Evolutionary conservation across 768 basidiomycete genomes (phyloP), one percentile per base, ranked within the genome.

Genomic region (Leucocoprinus birnbaumii): DNA sequence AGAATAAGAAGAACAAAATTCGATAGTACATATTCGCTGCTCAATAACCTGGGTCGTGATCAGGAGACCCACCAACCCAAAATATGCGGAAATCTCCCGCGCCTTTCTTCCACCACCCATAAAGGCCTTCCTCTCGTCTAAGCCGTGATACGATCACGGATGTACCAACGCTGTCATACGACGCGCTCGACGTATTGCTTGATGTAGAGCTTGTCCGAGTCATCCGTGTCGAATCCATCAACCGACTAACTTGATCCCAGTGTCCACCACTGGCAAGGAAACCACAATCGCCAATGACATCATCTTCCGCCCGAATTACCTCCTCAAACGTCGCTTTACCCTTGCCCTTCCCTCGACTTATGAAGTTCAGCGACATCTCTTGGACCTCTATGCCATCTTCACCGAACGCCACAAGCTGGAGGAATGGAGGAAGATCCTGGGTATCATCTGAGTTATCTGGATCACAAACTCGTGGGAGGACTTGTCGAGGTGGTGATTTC

Each of bases 41-140:
- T 24, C 13, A 16, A n/a, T 19, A 16, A 7, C 35, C 37, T 7
- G 22, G 11, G 31, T 35, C 46, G 8, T 19, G n/a, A 13, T 48
- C n/a, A 26, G 53, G 7, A 21, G 71, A 71, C 19, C 88, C 88
- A 0, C 91, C 91, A 9, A 91, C 70, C 91, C 91, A 94, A 64
- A 93, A 85, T 11, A 93, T 80, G 19, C 91, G 74, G 80, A 84
- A 94, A 63, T 94, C 91, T 51, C 84, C 80, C 3, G 74, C 58
- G 14, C 86, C 90, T 63, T 86, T 90, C 61, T 82, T 71, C 68
- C 83, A 77, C 90, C 91, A 92, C 0, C 81, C 90, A 65, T 93
- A 94, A 4, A 87, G 68, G 5, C 91, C 91, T 55, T 85, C 76
- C 54, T 85, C 82, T 19, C 68, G 70, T 62, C 74, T 76, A 64